Evolutionary conservation across 192 early-diverging fungal species (phyloP).

Genomic region (Podila minutissima): DNA sequence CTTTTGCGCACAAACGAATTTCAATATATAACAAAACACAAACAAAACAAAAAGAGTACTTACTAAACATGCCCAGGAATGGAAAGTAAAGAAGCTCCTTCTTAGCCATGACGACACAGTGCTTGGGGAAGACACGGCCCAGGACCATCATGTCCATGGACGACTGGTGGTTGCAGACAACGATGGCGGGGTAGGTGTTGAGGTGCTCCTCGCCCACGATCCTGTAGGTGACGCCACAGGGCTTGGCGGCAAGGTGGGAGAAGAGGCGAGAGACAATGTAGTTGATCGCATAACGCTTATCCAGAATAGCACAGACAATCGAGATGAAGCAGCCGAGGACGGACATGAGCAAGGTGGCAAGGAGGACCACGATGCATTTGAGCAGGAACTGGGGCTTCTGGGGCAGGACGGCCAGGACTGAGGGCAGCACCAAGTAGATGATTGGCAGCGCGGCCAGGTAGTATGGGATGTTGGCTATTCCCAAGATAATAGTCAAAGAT

Average conservation of each 20-base stretch:
- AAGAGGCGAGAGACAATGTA: slow-evolving; percentile 69
- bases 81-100: slow-evolving; percentile 75
- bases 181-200: slow-evolving; percentile 69
- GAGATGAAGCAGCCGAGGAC: slow-evolving; percentile 59
- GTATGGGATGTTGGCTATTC: background rate
- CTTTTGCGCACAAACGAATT: background rate
- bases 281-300: slow-evolving; percentile 68
- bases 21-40: background rate
- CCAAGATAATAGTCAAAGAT: background rate
- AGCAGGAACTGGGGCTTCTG: slow-evolving; percentile 37
- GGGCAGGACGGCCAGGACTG: slow-evolving; percentile 20
- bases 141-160: slow-evolving; percentile 79
- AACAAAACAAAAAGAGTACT: slow-evolving; percentile 23
- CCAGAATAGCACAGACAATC: slow-evolving; percentile 64
- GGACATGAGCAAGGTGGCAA: slow-evolving; percentile 53
- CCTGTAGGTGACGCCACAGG: slow-evolving; percentile 68
- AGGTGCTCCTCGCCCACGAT: slow-evolving; percentile 72
- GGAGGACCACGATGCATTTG: slow-evolving; percentile 38
- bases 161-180: slow-evolving; percentile 89
- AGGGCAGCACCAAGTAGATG: background rate
- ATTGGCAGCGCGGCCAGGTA: background rate
- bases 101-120: slow-evolving; percentile 77
- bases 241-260: slow-evolving; percentile 54
- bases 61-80: slow-evolving; percentile 81
- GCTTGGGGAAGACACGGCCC: slow-evolving; percentile 72